Percentiles rank a stretch among this genome's conserved stretches.
These are phyloP conservation scores for Clitoria ternatea DNA, from an alignment of 306 rosid species.

Conservation along the genomic window DNA sequence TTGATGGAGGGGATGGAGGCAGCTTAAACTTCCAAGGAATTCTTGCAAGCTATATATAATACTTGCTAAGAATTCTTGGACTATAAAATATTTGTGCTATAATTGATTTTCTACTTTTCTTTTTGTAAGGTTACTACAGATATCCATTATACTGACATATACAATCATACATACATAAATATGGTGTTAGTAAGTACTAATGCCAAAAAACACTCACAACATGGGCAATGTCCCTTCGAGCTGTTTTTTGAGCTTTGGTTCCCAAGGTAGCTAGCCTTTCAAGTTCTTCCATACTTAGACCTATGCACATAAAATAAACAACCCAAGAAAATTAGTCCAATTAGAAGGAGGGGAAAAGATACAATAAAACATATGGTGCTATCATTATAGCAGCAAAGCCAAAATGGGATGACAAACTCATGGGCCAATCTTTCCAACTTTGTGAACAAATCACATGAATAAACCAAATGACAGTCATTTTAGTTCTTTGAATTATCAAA, in stretches of 20 bases:
- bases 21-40: background rate
- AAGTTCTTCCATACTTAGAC: conserved; percentile 69
- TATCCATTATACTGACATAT: background rate
- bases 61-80: background rate
- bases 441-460: background rate
- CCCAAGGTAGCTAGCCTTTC: conserved; percentile 74
- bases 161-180: background rate
- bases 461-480: background rate
- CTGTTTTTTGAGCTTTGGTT: conserved; percentile 73
- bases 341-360: background rate
- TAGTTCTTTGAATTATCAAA: too few species aligned
- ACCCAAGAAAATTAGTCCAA: background rate
- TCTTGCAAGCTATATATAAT: background rate
- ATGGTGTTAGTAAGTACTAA: background rate
- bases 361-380: background rate
- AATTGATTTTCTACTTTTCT: background rate
- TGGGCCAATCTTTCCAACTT: background rate
- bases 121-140: background rate
- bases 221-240: conserved; percentile 87
- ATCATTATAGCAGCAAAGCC: background rate
- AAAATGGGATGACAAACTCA: conserved; percentile 6
- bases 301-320: conserved; percentile 34
- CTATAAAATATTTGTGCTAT: background rate
- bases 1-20: background rate
- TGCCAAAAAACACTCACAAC: conserved; percentile 59